These are phyloP conservation scores for Boletellus deceptivus DNA, from an alignment of 1,284 basidiomycete species.

Conservation along the genomic window DNA sequence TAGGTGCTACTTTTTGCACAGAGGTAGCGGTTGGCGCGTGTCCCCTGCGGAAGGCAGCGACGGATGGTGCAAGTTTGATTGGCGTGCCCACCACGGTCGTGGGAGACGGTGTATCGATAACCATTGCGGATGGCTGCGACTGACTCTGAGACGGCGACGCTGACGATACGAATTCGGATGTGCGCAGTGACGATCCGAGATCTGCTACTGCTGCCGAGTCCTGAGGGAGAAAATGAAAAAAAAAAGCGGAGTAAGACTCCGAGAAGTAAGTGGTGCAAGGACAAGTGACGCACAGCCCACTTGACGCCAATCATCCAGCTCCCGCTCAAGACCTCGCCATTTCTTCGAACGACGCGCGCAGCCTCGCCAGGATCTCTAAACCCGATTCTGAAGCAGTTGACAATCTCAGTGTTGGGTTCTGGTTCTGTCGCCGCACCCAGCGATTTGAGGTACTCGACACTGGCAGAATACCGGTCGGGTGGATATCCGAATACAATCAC, in stretches of 20 bases:
- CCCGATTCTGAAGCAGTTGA: conserved; percentile 72
- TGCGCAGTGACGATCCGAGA: conserved; percentile 41
- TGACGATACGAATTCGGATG: conserved; percentile 29
- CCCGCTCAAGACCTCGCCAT: conserved; percentile 71
- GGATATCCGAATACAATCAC: conserved; percentile 78
- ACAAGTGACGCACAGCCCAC: conserved; percentile 58
- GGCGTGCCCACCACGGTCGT: conserved; percentile 56
- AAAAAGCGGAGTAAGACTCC: conserved; percentile 2
- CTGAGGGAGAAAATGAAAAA: conserved; percentile 33
- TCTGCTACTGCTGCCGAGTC: conserved; percentile 55
- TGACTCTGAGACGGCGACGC: conserved; percentile 26
- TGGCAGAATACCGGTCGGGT: conserved; percentile 63
- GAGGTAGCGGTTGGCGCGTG: conserved; percentile 33
- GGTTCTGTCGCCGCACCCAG: conserved; percentile 64
- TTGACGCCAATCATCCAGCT: conserved; percentile 81
- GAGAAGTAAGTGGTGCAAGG: neutral
- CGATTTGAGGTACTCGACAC: conserved; percentile 69
- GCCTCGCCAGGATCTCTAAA: conserved; percentile 69
- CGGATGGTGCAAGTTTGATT: conserved; percentile 64
- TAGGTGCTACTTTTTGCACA: conserved; percentile 28
- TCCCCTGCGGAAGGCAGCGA: conserved; percentile 62
- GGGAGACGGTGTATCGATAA: conserved; percentile 41
- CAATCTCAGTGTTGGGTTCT: conserved; percentile 58
- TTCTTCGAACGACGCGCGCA: conserved; percentile 70
- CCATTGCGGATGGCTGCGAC: conserved; percentile 39